A percentile compares a stretch with the other conserved stretches of the same genome.
These are phyloP conservation scores for Rugonectria rugulosa DNA, from an alignment of 2,329 filamentous ascomycete species.

Conservation along the genomic window DNA sequence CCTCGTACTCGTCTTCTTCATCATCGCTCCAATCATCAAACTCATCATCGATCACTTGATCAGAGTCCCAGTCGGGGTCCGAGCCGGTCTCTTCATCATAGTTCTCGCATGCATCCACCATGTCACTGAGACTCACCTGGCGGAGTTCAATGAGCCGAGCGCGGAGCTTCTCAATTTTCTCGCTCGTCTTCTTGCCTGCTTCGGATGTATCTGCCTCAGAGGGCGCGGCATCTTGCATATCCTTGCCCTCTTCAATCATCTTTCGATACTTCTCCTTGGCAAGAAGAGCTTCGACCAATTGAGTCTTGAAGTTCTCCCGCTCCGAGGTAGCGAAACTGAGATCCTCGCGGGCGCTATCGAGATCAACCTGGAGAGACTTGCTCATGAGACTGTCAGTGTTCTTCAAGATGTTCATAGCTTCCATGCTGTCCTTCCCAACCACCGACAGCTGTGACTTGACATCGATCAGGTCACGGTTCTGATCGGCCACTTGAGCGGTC, in stretches of 20 bases:
- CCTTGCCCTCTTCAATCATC: constrained; percentile 57
- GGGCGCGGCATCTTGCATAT: constrained; percentile 49
- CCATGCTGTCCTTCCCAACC: constrained; percentile 60
- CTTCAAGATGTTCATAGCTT: constrained; percentile 66
- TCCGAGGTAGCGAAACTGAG: constrained; percentile 58
- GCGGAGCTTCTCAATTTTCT: constrained; percentile 66
- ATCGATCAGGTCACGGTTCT: constrained; percentile 62
- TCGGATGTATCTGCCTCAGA: constrained; percentile 47
- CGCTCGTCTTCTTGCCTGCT: constrained; percentile 51
- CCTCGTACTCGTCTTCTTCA: neutral
- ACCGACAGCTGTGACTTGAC: constrained; percentile 62
- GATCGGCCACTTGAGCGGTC: constrained; percentile 58
- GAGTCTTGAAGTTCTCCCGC: constrained; percentile 64
- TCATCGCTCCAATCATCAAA: neutral
- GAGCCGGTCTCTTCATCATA: neutral
- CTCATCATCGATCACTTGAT: constrained; percentile 19
- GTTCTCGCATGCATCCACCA: neutral
- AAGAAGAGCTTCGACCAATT: constrained; percentile 66
- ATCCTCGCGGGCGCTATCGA: constrained; percentile 62
- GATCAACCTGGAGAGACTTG: constrained; percentile 64
- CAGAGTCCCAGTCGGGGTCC: constrained; percentile 1
- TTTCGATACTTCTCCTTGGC: constrained; percentile 67
- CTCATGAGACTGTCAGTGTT: constrained; percentile 66
- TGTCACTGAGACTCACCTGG: constrained; percentile 56
- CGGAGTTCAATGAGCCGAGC: constrained; percentile 62